These are phyloP conservation scores for Ilyonectria destructans DNA, from an alignment of 2,329 filamentous ascomycete species.

Conservation along the genomic window DNA sequence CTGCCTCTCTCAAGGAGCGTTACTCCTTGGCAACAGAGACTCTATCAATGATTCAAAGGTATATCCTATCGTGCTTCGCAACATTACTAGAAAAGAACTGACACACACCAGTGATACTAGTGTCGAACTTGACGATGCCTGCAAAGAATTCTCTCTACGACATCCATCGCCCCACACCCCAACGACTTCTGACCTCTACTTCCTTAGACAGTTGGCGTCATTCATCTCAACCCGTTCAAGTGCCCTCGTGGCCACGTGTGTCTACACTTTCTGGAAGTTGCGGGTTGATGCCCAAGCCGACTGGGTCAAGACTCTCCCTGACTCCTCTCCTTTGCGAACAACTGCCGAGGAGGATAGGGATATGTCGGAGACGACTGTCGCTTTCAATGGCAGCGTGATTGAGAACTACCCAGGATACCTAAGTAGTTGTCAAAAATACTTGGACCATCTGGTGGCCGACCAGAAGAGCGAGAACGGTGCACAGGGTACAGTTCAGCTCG, in stretches of 20 bases:
- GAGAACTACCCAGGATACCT: constrained; percentile 83
- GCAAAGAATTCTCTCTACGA: constrained; percentile 64
- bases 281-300: constrained; percentile 64
- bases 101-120: constrained; percentile 61
- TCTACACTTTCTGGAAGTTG: constrained; percentile 74
- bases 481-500: constrained; percentile 70
- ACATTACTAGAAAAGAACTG: constrained; percentile 31
- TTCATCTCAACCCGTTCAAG: constrained; percentile 72
- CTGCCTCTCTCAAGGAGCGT: constrained; percentile 65
- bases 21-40: constrained; percentile 76
- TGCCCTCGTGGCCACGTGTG: constrained; percentile 71
- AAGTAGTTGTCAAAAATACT: constrained; percentile 72
- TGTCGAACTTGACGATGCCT: constrained; percentile 60
- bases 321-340: constrained; percentile 54
- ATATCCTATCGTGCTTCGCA: constrained; percentile 48
- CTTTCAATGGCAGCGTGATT: constrained; percentile 85
- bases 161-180: constrained; percentile 64
- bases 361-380: constrained; percentile 72
- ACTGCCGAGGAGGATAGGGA: constrained; percentile 69
- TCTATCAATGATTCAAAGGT: constrained; percentile 72
- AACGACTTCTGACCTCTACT: constrained; percentile 64
- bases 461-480: constrained; percentile 51
- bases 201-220: constrained; percentile 68
- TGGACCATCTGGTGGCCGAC: constrained; percentile 71
- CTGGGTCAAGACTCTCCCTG: constrained; percentile 50